Conservation (phyloP, 169 alveolate species). For the Plasmodium sp. region DNA sequence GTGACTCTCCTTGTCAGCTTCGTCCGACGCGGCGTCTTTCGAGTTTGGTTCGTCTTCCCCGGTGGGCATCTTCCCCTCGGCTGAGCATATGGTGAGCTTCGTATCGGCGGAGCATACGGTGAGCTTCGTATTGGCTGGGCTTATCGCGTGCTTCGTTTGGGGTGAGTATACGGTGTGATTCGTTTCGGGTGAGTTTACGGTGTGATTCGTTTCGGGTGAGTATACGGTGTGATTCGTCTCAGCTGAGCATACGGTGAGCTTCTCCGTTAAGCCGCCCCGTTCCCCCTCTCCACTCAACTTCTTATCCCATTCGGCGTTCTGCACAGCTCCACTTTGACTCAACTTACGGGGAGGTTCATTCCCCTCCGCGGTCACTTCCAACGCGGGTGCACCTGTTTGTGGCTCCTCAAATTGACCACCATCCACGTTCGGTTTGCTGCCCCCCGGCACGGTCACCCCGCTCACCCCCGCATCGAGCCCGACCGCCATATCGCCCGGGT, state of each 20-base stretch:
- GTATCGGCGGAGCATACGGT: no score
- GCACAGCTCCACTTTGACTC: neutral
- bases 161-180: no score
- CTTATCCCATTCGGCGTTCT: neutral
- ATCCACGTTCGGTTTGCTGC: neutral
- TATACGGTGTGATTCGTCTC: no score
- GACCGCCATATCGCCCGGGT: neutral
- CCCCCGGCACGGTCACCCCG: neutral
- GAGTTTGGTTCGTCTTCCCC: neutral
- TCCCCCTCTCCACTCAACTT: neutral
- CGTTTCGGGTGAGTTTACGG: no score
- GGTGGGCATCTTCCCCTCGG: neutral
- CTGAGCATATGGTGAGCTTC: neutral
- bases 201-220: no score
- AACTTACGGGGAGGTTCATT: neutral
- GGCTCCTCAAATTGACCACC: neutral
- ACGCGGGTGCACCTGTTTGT: neutral
- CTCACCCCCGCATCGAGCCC: neutral
- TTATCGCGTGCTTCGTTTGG: no score
- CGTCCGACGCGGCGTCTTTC: neutral
- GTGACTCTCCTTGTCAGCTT: neutral
- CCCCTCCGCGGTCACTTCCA: neutral
- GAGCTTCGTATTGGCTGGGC: no score
- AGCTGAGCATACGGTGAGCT: neutral
- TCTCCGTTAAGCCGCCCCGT: neutral